phyloP scores from a whole-genome alignment of 139 green algal species.

The Diplosphaera chodatii region DNA sequence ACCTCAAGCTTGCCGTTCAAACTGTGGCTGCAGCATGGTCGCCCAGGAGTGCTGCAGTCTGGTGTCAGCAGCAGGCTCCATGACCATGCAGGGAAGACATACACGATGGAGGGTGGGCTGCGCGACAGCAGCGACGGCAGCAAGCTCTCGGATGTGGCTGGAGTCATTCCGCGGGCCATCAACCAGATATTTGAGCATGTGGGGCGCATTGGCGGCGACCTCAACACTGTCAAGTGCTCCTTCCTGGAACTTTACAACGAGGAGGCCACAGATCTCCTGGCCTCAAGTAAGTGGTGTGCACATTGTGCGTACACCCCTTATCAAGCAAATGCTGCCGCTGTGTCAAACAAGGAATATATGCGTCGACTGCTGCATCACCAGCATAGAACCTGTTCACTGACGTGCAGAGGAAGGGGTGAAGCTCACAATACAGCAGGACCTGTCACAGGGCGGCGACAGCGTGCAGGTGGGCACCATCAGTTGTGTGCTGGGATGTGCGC shows the following conservation, averaged over 20 bases:
- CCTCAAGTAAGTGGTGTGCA: slow-evolving; percentile 17
- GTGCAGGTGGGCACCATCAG: no score
- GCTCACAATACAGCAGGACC: neutral
- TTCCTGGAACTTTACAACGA: slow-evolving; percentile 99
- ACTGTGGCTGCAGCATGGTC: no score
- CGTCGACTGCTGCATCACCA: neutral
- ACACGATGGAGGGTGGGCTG: slow-evolving; percentile 90
- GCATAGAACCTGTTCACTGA: slow-evolving; percentile 5
- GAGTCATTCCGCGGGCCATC: slow-evolving; percentile 93
- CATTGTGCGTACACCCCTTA: neutral
- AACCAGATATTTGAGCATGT: slow-evolving; percentile 91
- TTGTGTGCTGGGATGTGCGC: no score
- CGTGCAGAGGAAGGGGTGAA: neutral
- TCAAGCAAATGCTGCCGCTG: no score
- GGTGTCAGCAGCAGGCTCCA: no score
- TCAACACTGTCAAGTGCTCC: slow-evolving; percentile 61
- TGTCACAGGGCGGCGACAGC: neutral
- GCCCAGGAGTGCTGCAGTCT: no score
- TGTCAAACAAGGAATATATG: no score
- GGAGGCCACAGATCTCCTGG: slow-evolving; percentile 95
- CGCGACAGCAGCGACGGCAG: slow-evolving; percentile 48
- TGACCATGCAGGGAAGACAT: slow-evolving; percentile 77
- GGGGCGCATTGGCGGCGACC: slow-evolving; percentile 45
- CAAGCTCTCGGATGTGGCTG: slow-evolving; percentile 46
- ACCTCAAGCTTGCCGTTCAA: no score